These are phyloP conservation scores for Lignosus rhinocerotis DNA, from an alignment of 1,284 basidiomycete species.

Conservation along the genomic window DNA sequence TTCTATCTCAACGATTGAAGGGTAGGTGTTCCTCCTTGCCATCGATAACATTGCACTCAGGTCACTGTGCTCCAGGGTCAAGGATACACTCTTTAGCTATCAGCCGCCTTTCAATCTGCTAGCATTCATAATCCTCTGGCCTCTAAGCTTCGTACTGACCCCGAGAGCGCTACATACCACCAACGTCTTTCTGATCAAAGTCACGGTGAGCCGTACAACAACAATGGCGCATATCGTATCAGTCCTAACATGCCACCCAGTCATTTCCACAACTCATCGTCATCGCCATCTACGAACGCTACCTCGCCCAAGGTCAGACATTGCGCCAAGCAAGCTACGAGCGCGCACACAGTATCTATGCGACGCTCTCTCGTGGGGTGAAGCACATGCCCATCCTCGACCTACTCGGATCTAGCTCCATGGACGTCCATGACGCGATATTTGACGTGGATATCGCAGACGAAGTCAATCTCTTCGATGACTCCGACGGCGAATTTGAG, in stretches of 20 bases:
- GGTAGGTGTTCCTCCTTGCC: slow-evolving; percentile 45
- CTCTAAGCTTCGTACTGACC: slow-evolving; percentile 69
- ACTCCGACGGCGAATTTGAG: slow-evolving; percentile 45
- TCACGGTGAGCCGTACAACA: slow-evolving; percentile 49
- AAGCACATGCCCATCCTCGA: slow-evolving; percentile 74
- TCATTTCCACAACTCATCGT: slow-evolving; percentile 77
- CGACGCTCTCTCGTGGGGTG: slow-evolving; percentile 65
- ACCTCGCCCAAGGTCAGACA: slow-evolving; percentile 50
- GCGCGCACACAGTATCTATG: slow-evolving; percentile 57
- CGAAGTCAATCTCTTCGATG: slow-evolving; percentile 37
- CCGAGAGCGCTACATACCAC: slow-evolving; percentile 75
- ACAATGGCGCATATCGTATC: neutral
- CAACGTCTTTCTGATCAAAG: slow-evolving; percentile 82
- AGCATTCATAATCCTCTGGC: slow-evolving; percentile 77
- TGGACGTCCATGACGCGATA: slow-evolving; percentile 72
- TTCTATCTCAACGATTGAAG: slow-evolving; percentile 86
- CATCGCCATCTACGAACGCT: slow-evolving; percentile 83
- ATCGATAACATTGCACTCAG: neutral
- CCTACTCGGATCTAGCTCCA: slow-evolving; percentile 63
- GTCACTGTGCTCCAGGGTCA: slow-evolving; percentile 54
- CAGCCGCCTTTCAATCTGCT: slow-evolving; percentile 84
- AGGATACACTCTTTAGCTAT: slow-evolving; percentile 90
- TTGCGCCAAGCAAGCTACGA: slow-evolving; percentile 52
- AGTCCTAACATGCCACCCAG: slow-evolving; percentile 32
- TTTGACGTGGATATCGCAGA: slow-evolving; percentile 68